Percentiles rank a stretch among this genome's conserved stretches.
phyloP scores from a whole-genome alignment of 805 yeast genomes.

The Saccharomycopsis sp. region DNA sequence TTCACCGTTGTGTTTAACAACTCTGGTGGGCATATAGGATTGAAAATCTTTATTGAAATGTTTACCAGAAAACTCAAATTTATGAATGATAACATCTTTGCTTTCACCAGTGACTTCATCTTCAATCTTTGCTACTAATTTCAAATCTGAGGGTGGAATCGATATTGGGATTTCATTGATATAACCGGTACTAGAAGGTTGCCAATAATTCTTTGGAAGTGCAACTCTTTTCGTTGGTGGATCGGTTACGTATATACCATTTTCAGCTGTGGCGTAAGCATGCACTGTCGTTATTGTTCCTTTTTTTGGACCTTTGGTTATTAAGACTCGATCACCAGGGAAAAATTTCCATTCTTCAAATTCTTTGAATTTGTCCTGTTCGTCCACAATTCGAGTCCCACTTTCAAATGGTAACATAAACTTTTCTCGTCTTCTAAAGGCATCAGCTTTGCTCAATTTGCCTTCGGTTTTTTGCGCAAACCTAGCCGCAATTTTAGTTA shows the following conservation, averaged over 20 bases:
- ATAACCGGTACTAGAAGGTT: conserved; percentile 62
- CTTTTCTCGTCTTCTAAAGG: conserved; percentile 1
- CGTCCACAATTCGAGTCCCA: conserved; percentile 26
- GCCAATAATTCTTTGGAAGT: conserved; percentile 70
- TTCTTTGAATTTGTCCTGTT: conserved; percentile 32
- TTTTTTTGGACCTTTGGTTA: conserved; percentile 59
- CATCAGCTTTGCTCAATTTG: conserved; percentile 1
- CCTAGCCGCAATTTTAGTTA: conserved; percentile 2
- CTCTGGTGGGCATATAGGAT: conserved; percentile 68
- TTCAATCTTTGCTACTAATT: conserved; percentile 70
- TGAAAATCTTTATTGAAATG: conserved; percentile 72
- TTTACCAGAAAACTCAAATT: conserved; percentile 56
- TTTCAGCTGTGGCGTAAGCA: conserved; percentile 51
- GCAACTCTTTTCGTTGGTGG: conserved; percentile 57
- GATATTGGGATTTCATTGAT: conserved; percentile 63
- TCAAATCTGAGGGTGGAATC: conserved; percentile 52
- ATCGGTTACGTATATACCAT: conserved; percentile 60
- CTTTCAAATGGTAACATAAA: conserved; percentile 4
- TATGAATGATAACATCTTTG: conserved; percentile 73
- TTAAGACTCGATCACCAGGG: conserved; percentile 72
- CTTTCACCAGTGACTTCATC: conserved; percentile 54
- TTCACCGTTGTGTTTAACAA: conserved; percentile 56
- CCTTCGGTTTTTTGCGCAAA: not conserved
- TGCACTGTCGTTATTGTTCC: conserved; percentile 70
- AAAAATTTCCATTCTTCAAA: conserved; percentile 53